Evolutionary conservation across 2,329 filamentous ascomycete genomes (phyloP), one percentile per base, ranked within the genome.

Genomic region (Polytolypa hystricis): DNA sequence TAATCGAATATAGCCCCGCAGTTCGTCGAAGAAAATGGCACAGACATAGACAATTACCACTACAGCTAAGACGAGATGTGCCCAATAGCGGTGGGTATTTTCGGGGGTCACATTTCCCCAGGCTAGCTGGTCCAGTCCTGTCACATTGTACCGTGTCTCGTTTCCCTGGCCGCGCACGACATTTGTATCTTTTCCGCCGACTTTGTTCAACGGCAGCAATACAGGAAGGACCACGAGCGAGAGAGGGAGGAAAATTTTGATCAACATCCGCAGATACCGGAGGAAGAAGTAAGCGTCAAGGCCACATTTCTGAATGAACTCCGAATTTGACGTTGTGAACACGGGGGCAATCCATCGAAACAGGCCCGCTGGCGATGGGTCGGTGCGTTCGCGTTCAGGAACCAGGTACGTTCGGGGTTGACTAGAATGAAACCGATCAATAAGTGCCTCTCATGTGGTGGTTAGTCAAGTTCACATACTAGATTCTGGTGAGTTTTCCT

Each of bases 211-310:
- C 0, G 91, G 87, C 2, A 96, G 64, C 29, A 98, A 66, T 16
- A 95, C 81, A 0, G 91, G 91, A 37, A 95, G 67, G 18, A 93
- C 79, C 34, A 95, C 53, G 17, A 75, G 47, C 9, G 82, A 77
- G 39, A 94, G 77, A 1, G 91, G 86, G 26, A 93, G 64, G 56
- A 98, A 96, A 43, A 98, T 93, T 54, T 94, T 79, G 29, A 96
- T 72, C 4, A 96, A 74, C 52, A 84, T 81, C 42, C 81, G 77
- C 17, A 87, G 73, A 53, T 94, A 98, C 43, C 93, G 82, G 1
- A 98, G 70, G 58, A 98, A 98, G 66, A 96, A 94, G 63, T 94
- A 98, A 52, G 89, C 86, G 56, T 98, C 91, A 7, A 98, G 73
- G 12, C 91, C 91, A 48, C 89, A 95, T 60, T 95, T 93, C 36